These are phyloP conservation scores for Hanseniaspora valbyensis DNA, from an alignment of 805 yeast species.

Conservation along the genomic window DNA sequence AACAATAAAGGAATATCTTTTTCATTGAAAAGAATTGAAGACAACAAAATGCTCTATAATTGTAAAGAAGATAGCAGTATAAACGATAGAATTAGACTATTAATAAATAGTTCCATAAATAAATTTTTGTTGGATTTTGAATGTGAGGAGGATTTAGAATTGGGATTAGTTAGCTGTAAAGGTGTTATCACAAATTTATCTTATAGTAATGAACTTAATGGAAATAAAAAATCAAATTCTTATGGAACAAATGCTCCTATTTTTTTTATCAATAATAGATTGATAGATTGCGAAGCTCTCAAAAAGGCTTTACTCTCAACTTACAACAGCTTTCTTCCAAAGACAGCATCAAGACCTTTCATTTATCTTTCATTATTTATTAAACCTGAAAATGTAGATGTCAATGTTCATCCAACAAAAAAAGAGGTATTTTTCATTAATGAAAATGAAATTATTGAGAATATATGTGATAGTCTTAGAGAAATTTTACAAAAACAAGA, in stretches of 20 bases:
- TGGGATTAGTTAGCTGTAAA: conserved; percentile 42
- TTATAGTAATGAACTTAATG: conserved; percentile 35
- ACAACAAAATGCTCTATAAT: conserved; percentile 52
- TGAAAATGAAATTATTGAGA: conserved; percentile 75
- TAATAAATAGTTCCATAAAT: conserved; percentile 63
- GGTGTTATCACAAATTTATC: conserved; percentile 68
- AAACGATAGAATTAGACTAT: conserved; percentile 59
- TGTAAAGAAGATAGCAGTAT: conserved; percentile 41
- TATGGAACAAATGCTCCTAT: conserved; percentile 43
- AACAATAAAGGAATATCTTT: conserved; percentile 63
- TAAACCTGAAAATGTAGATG: conserved; percentile 65
- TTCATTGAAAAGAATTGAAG: conserved; percentile 71
- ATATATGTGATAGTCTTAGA: conserved; percentile 41
- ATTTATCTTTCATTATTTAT: conserved; percentile 62
- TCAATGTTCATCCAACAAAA: conserved; percentile 92
- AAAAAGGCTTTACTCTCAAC: conserved; percentile 53
- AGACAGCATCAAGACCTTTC: conserved; percentile 59
- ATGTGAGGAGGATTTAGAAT: conserved; percentile 25
- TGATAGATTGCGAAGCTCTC: conserved; percentile 74
- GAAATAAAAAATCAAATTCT: conserved; percentile 27
- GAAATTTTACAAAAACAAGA: conserved; percentile 46
- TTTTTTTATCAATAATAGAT: conserved; percentile 73
- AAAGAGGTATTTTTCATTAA: conserved; percentile 75
- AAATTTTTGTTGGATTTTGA: conserved; percentile 46
- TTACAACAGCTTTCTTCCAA: conserved; percentile 61